Evolutionary conservation across 169 alveolate species (phyloP).

Genomic region (Plasmodium adleri): DNA sequence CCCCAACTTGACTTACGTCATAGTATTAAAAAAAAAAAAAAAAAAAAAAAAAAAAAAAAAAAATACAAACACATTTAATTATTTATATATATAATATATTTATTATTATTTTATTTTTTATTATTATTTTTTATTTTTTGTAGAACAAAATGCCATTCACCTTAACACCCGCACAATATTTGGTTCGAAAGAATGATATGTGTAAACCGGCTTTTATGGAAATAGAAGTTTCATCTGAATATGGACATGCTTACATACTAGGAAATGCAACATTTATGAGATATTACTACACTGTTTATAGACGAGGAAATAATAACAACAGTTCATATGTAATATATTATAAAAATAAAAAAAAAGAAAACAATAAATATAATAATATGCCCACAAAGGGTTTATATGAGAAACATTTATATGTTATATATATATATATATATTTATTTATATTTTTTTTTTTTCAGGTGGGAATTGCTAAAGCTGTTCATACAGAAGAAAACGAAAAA

Average conservation of each 20-base stretch:
- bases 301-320: slow-evolving; percentile 61
- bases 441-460: slow-evolving; percentile 65
- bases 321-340: slow-evolving; percentile 78
- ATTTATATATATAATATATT: neutral
- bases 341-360: neutral
- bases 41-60: neutral
- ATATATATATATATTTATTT: neutral
- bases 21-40: slow-evolving; percentile 18
- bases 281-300: slow-evolving; percentile 89
- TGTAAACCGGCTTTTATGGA: slow-evolving; percentile 93
- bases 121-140: neutral
- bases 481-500: slow-evolving; percentile 45
- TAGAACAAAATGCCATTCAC: slow-evolving; percentile 79
- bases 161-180: slow-evolving; percentile 81
- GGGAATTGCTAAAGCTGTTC: slow-evolving; percentile 84
- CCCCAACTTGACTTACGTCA: slow-evolving; percentile 60
- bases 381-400: too few relatives aligned
- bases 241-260: slow-evolving; percentile 89
- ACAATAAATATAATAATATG: neutral
- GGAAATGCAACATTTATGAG: slow-evolving; percentile 91
- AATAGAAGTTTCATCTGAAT: slow-evolving; percentile 90
- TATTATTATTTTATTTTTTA: slow-evolving; percentile 19
- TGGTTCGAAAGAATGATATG: slow-evolving; percentile 67
- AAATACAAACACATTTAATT: neutral
- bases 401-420: too few relatives aligned